A percentile compares a stretch with the other conserved stretches of the same genome.
Evolutionary conservation across 2,329 filamentous ascomycete species (phyloP).

Genomic region (Aspergillus hortae): DNA sequence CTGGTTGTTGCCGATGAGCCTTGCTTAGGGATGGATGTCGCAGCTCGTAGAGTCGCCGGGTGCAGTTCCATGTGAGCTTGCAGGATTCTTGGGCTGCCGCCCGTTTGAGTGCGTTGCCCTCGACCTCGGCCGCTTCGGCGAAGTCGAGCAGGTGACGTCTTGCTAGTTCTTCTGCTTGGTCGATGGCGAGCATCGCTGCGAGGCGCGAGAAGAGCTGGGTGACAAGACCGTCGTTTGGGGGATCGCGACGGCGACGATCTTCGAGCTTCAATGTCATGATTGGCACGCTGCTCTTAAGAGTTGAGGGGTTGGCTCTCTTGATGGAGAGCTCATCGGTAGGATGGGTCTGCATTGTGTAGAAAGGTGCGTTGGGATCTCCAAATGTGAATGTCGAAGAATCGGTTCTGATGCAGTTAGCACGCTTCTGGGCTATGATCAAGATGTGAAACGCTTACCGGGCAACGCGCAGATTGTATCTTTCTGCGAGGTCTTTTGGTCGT

Average conservation of each 20-base stretch:
- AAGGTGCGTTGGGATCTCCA: slow-evolving; percentile 38
- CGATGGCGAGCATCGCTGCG: slow-evolving; percentile 48
- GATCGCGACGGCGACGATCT: slow-evolving; percentile 32
- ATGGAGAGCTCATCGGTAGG: slow-evolving; percentile 42
- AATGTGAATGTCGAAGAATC: slow-evolving; percentile 43
- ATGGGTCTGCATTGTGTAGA: slow-evolving; percentile 45
- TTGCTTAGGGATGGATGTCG: slow-evolving; percentile 42
- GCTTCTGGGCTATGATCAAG: too few species aligned
- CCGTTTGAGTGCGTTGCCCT: slow-evolving; percentile 41
- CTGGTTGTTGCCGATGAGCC: slow-evolving; percentile 5
- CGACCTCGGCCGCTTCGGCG: slow-evolving; percentile 39
- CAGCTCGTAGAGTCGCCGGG: slow-evolving; percentile 42
- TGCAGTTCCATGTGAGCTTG: slow-evolving; percentile 42
- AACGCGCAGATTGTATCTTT: slow-evolving; percentile 39
- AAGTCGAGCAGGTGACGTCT: slow-evolving; percentile 39
- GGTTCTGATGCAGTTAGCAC: slow-evolving; percentile 27
- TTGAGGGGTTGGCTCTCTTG: slow-evolving; percentile 39
- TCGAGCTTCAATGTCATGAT: slow-evolving; percentile 44
- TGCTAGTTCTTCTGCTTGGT: slow-evolving; percentile 41
- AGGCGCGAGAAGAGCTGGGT: slow-evolving; percentile 47
- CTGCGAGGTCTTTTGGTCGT: slow-evolving; percentile 27
- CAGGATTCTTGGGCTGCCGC: slow-evolving; percentile 47
- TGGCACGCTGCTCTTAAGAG: slow-evolving; percentile 37
- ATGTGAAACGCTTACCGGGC: slow-evolving; percentile 31
- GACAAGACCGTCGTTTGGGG: slow-evolving; percentile 42